A percentile compares a stretch with the other conserved stretches of the same genome.
Conservation (phyloP, 805 yeast genomes). For the Priceomyces castillae region DNA sequence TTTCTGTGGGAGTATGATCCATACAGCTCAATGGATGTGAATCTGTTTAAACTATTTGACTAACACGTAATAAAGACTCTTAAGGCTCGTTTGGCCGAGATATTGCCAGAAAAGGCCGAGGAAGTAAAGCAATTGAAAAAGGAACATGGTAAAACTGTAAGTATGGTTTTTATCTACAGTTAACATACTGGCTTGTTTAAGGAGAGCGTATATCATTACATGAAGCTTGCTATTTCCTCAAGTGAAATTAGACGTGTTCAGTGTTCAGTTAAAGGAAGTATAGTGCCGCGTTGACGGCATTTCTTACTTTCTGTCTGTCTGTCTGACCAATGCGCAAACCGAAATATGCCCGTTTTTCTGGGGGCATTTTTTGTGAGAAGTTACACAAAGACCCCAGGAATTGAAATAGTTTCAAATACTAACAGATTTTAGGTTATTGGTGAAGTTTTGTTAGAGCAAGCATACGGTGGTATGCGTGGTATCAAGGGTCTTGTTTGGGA, state of each 20-base stretch:
- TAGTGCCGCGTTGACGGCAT: neutral
- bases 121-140: slow-evolving; percentile 86
- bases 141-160: slow-evolving; percentile 80
- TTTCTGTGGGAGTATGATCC: neutral
- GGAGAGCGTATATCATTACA: neutral
- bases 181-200: neutral
- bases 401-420: slow-evolving; percentile 7
- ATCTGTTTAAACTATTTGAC: neutral
- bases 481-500: slow-evolving; percentile 76
- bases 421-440: slow-evolving; percentile 37
- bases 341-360: slow-evolving; percentile 1
- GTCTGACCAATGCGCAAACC: neutral
- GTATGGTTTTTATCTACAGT: slow-evolving; percentile 24
- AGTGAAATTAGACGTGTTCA: neutral
- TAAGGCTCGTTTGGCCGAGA: slow-evolving; percentile 91
- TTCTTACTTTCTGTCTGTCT: no score
- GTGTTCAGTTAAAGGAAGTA: neutral
- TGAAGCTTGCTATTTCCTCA: neutral
- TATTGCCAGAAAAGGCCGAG: slow-evolving; percentile 88
- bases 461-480: slow-evolving; percentile 79
- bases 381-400: slow-evolving; percentile 7
- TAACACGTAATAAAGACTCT: slow-evolving; percentile 49
- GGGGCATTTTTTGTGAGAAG: neutral
- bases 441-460: slow-evolving; percentile 44
- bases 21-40: slow-evolving; percentile 1